Evolutionary conservation across 768 basidiomycete genomes (phyloP), one percentile per base, ranked within the genome.

Genomic region (Panaeolus cyanescens): DNA sequence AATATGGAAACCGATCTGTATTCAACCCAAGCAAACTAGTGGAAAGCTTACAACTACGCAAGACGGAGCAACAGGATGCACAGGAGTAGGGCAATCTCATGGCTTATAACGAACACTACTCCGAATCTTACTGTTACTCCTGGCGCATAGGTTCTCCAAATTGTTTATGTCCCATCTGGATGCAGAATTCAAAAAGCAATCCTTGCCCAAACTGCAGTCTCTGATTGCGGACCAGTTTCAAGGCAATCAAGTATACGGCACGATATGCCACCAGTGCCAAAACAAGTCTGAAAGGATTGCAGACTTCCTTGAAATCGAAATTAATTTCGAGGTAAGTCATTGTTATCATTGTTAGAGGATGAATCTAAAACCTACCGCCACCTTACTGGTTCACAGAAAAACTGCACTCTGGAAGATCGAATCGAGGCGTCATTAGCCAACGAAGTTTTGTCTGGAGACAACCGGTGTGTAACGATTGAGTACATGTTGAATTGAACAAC

Each of bases 31-130:
- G 79, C 15, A 90, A 88, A 63, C 83, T 99, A 13, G 91, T 96
- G 5, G 89, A 95, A 70, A 93, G 93, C 65, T 77, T 99, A 56
- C 84, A 88, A 60, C 77, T 99, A 36, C 84, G 89, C 19, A 87
- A 89, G 1, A 82, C 89, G 4, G 92, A 97, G 69, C 96, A 99
- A 70, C 96, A 98, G 75, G 96, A 99, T 76, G 95, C 96, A 31
- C 94, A 96, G 74, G 96, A 99, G 94, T 97, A 68, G 58, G 86
- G 68, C 25, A 40, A 17, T 67, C 30, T 60, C 37, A 25, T 28
- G 8, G 17, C 10, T 3, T 12, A 13, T 22, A 50, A 50, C 15
- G 19, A 42, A 22, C 12, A 28, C 25, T 12, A 28, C n/a, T 40
- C 13, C 60, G 56, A 32, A 58, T 65, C 60, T 55, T 60, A 63